Percentiles rank a stretch among this genome's conserved stretches.
phyloP scores from a whole-genome alignment of 345 rosid genomes.

The Sapria himalayana region DNA sequence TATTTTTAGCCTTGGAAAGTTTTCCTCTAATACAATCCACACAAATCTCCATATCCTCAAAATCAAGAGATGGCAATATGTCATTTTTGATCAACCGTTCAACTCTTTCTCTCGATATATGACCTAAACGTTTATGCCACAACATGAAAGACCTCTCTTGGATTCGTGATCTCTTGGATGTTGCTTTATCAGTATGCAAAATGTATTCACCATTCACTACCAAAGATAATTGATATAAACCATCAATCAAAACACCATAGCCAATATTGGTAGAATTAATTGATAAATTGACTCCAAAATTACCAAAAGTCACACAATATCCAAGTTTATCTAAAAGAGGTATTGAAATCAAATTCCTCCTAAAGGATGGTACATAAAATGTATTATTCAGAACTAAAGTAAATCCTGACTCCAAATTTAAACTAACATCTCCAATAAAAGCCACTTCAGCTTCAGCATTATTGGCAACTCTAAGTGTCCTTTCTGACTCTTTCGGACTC shows the following conservation, averaged over 20 bases:
- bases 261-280: no score
- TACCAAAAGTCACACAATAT: not conserved
- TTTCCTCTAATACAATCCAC: not conserved
- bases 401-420: not conserved
- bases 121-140: no score
- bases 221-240: not conserved
- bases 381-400: no score
- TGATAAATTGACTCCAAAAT: no score
- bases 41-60: not conserved
- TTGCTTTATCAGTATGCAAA: not conserved
- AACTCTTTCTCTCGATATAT: no score
- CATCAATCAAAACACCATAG: no score
- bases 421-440: not conserved
- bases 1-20: not conserved
- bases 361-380: not conserved
- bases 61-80: not conserved
- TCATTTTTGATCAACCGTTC: no score
- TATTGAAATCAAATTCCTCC: no score
- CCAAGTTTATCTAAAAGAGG: not conserved
- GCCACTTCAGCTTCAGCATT: not conserved
- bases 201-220: not conserved
- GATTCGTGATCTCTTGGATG: not conserved
- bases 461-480: not conserved
- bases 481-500: slow-evolving; percentile 3
- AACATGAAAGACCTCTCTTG: no score